Evolutionary conservation across 23 red algal genomes (phyloP).

Genomic region (Gracilariopsis chorda): DNA sequence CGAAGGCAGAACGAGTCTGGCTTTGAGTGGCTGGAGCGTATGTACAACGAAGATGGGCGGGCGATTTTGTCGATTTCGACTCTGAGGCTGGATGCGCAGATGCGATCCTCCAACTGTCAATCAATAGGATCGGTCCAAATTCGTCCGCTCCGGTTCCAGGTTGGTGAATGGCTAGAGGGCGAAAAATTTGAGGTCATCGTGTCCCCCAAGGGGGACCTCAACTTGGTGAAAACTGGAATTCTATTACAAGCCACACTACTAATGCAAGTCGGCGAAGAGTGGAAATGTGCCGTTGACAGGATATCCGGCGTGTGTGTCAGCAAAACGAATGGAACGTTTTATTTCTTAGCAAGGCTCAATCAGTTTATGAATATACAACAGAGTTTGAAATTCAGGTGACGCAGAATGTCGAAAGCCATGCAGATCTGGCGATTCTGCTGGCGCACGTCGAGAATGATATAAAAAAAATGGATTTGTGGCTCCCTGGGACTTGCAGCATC

Average conservation of each 20-base stretch:
- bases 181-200: background rate
- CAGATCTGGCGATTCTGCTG: background rate
- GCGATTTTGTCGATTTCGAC: background rate
- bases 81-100: background rate
- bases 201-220: background rate
- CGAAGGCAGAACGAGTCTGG: background rate
- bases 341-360: background rate
- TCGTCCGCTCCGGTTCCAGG: background rate
- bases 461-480: background rate
- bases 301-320: background rate
- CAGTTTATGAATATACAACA: background rate
- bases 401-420: background rate
- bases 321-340: background rate
- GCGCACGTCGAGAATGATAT: background rate
- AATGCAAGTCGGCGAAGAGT: background rate
- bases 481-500: background rate
- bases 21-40: background rate
- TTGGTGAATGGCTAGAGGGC: background rate
- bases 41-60: background rate
- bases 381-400: background rate
- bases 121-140: background rate
- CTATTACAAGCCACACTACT: background rate
- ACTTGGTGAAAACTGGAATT: background rate
- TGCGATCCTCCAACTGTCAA: background rate
- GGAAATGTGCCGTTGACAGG: background rate